Percentiles rank a stretch among this genome's conserved stretches.
Conservation (phyloP, 345 rosid genomes). For the Acer negundo region DNA sequence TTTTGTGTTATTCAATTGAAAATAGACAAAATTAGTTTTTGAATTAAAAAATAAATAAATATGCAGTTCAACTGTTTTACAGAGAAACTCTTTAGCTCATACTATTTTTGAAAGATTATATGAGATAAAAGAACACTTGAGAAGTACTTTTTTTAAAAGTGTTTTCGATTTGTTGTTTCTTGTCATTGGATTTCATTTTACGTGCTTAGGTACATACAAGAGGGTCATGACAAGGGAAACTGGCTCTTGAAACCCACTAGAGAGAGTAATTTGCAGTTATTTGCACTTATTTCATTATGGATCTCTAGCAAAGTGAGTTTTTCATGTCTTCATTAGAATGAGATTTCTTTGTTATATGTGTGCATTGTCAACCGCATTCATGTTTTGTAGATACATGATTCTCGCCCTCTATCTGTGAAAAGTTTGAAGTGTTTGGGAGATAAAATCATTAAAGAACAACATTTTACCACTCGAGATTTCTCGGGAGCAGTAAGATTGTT, state of each 20-base stretch:
- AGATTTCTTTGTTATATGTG: neutral
- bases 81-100: neutral
- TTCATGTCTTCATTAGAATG: conserved; percentile 1
- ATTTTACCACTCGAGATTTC: conserved; percentile 66
- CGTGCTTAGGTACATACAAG: conserved; percentile 36
- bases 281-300: conserved; percentile 71
- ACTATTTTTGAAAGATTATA: no score
- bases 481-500: conserved; percentile 64
- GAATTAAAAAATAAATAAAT: no score
- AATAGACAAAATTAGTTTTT: neutral
- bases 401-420: conserved; percentile 51
- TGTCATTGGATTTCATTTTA: neutral
- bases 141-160: no score
- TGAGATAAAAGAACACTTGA: no score
- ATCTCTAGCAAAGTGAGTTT: conserved; percentile 66
- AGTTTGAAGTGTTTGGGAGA: conserved; percentile 57
- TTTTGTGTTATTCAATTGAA: neutral
- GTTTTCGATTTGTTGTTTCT: neutral
- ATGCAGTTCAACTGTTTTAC: no score
- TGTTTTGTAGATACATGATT: conserved; percentile 49
- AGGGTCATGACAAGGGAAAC: conserved; percentile 30
- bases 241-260: conserved; percentile 67
- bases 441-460: conserved; percentile 57
- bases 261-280: conserved; percentile 76
- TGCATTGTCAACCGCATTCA: neutral